phyloP scores from a whole-genome alignment of 805 yeast genomes.

The Hanseniaspora taiwanica region DNA sequence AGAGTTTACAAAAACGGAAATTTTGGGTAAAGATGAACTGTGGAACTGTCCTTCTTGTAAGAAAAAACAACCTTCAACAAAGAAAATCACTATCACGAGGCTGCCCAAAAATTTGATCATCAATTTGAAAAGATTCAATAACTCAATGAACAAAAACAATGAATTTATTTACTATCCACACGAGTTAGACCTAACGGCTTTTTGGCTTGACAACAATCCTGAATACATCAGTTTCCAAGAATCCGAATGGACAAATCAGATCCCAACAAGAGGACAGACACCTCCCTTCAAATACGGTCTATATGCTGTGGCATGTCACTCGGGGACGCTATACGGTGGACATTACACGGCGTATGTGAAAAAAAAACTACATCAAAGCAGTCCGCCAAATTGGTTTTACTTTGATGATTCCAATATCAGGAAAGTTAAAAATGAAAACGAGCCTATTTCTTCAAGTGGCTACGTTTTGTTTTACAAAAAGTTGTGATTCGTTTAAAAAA shows the following conservation, averaged over 20 bases:
- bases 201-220: constrained; percentile 43
- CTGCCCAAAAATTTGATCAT: constrained; percentile 69
- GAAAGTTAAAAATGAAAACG: constrained; percentile 32
- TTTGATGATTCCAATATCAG: constrained; percentile 71
- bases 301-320: constrained; percentile 75
- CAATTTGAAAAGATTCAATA: constrained; percentile 71
- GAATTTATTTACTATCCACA: constrained; percentile 58
- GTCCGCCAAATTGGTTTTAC: constrained; percentile 44
- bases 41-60: constrained; percentile 81
- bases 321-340: constrained; percentile 71
- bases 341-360: constrained; percentile 73
- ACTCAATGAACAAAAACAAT: constrained; percentile 35
- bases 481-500: constrained; percentile 8
- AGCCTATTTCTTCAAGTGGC: constrained; percentile 61
- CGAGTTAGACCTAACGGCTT: constrained; percentile 48
- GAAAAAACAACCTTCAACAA: constrained; percentile 46
- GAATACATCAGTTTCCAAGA: constrained; percentile 8
- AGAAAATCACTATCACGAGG: constrained; percentile 59
- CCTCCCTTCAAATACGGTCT: constrained; percentile 72
- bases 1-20: constrained; percentile 63
- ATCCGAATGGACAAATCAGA: constrained; percentile 24
- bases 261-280: constrained; percentile 59
- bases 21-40: constrained; percentile 61
- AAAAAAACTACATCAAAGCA: constrained; percentile 30
- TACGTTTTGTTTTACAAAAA: constrained; percentile 71